Evolutionary conservation across 768 basidiomycete species (phyloP), one percentile per base, ranked within the genome.

Genomic region (Boletus coccyginus): DNA sequence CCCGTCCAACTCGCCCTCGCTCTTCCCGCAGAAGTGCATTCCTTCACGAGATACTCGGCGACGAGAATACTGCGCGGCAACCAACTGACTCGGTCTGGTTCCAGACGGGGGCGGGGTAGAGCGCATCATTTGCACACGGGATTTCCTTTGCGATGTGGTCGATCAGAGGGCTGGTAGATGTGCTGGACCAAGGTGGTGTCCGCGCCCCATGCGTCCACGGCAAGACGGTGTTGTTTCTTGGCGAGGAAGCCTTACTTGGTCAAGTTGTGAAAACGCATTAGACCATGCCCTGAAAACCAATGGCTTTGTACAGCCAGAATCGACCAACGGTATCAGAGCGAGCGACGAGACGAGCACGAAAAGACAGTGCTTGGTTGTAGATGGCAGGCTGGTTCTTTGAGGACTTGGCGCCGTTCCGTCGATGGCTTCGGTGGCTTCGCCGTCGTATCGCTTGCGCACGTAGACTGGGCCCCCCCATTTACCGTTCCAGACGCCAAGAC

Each of bases 231-330:
- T n/a, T 90, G 85, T 71, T 93, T 92, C 75, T 87, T 90, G 50
- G 78, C 81, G 50, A 91, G 78, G 75, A 90, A 90, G 33, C 81
- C 75, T 46, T 90, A 93, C 4, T 87, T 78, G 5, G 89, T 85
- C 14, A 21, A 2, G 21, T 21, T 21, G 21, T 2, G 21, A 21
- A 21, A 21, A 21, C 21, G 21, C 21, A 21, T 21, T 88, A 82
- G 31, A 88, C 85, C 89, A 92, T 90, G 38, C 90, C 90, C 73
- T 90, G 87, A 78, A 87, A 88, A n/a, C 88, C 88, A 62, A 89
- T 87, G 63, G 90, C 87, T 63, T 88, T 93, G 81, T 89, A 93
- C 19, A 91, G 73, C 92, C 92, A 93, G 74, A 21, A 92, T 93
- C 1, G 86, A 85, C 90, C 89, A 92, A 66, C 81, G 81, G 62